A percentile compares a stretch with the other conserved stretches of the same genome.
These are phyloP conservation scores for Tylopilus sp. DNA, from an alignment of 1,284 basidiomycete species.

Conservation along the genomic window DNA sequence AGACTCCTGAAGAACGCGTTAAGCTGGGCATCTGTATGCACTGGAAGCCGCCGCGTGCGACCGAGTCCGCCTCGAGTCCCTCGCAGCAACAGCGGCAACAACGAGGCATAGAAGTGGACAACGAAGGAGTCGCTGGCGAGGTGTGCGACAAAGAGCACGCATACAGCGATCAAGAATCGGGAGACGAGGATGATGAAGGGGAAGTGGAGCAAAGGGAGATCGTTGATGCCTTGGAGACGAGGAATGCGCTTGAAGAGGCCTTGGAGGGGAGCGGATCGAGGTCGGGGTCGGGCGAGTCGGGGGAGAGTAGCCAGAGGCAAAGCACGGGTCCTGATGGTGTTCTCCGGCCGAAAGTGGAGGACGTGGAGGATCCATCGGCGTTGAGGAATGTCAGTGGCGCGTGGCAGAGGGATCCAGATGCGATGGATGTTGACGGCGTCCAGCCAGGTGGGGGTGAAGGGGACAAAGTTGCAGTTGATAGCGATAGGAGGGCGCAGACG, in stretches of 20 bases:
- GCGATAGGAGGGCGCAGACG: constrained; percentile 16
- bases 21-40: constrained; percentile 65
- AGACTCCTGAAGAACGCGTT: constrained; percentile 60
- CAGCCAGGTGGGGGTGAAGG: constrained; percentile 31
- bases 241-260: constrained; percentile 48
- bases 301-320: constrained; percentile 32
- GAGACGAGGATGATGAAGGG: constrained; percentile 58
- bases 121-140: constrained; percentile 23
- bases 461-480: constrained; percentile 32
- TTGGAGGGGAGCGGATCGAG: constrained; percentile 39
- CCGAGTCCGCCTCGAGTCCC: constrained; percentile 14
- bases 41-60: constrained; percentile 51
- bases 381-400: constrained; percentile 34
- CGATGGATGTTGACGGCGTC: constrained; percentile 38
- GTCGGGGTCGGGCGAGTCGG: constrained; percentile 28
- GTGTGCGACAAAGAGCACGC: constrained; percentile 26
- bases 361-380: constrained; percentile 54
- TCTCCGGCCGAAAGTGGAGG: constrained; percentile 57
- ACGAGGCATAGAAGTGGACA: constrained; percentile 34
- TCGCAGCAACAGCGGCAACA: constrained; percentile 27
- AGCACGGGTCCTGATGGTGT: constrained; percentile 31
- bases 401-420: constrained; percentile 24
- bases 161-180: constrained; percentile 51
- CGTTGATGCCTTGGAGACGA: constrained; percentile 55
- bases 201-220: constrained; percentile 50